phyloP scores from a whole-genome alignment of 1,139 yeast species.

The Candida glucosophila region DNA sequence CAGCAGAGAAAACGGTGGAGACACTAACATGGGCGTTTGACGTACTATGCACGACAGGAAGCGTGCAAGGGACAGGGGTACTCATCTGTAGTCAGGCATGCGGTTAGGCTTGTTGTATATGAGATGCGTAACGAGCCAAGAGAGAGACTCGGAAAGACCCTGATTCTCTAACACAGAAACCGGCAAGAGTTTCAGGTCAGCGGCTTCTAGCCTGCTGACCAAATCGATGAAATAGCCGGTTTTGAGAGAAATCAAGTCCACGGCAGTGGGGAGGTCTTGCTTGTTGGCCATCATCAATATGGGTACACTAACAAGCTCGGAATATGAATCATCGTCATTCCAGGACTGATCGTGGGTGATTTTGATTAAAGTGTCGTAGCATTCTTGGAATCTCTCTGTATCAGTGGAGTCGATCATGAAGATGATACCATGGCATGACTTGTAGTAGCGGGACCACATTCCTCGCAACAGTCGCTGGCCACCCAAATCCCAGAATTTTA shows the following conservation, averaged over 20 bases:
- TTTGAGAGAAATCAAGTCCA: constrained; percentile 70
- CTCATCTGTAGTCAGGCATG: constrained; percentile 50
- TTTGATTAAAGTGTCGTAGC: constrained; percentile 51
- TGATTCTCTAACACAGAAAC: constrained; percentile 82
- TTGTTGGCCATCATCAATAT: constrained; percentile 91
- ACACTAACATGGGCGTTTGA: too few relatives aligned
- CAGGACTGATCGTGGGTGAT: constrained; percentile 37
- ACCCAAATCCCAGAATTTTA: constrained; percentile 94
- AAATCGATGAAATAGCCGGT: constrained; percentile 71
- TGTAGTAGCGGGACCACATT: constrained; percentile 83
- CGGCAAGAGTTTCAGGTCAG: constrained; percentile 85
- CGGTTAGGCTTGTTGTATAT: constrained; percentile 67
- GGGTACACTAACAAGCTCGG: constrained; percentile 56
- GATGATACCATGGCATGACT: constrained; percentile 82
- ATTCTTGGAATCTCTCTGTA: constrained; percentile 72
- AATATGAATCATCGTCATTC: constrained; percentile 41
- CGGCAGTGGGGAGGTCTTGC: constrained; percentile 73
- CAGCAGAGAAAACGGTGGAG: too few relatives aligned
- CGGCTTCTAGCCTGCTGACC: constrained; percentile 78
- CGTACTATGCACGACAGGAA: too few relatives aligned
- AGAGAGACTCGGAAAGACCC: constrained; percentile 79
- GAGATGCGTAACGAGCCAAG: constrained; percentile 77
- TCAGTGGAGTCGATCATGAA: constrained; percentile 92
- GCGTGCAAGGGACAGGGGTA: too few relatives aligned
- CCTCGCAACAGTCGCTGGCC: constrained; percentile 79